Evolutionary conservation across 306 rosid species (phyloP), one percentile per base, ranked within the genome.

Genomic region (Vigna trinervia): DNA sequence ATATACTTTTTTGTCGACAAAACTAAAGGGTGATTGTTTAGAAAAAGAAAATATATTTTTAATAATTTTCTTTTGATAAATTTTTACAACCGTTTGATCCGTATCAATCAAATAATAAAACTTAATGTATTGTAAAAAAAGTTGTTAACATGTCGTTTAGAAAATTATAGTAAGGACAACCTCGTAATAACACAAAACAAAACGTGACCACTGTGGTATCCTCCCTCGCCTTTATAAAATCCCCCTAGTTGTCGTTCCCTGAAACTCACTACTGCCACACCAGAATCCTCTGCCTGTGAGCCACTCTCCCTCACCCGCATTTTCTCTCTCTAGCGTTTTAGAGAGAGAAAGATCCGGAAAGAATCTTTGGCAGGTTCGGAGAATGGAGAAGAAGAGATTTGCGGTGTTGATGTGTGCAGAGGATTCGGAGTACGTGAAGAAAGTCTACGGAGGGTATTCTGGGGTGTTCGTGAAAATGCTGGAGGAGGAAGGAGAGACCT

Each of bases 381-480:
- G 46, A 9, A 41, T 74, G 76, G 80, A 19, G 51, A 39, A 83
- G 79, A 86, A 46, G 78, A 81, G 89, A 12, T 94, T 83, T 5
- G 96, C 83, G 1, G 83, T 94, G 70, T 84, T 94, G 70, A 57
- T 86, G 50, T 94, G 98, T 22, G 97, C 96, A 0, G 96, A 94
- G 63, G 98, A 94, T 75, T 71, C 97, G 3, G 98, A 94, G 13
- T 90, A 89, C 48, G 91, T 89, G 85, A 88, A 63, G 85, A 90
- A 88, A 77, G 71, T 48, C 82, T 74, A 92, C 79, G 98, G 97
- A 69, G 97, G 98, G 51, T 94, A 89, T 64, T 88, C 84, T 76
- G 97, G 91, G 77, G 96, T 92, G 0, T 94, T 89, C 46, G 36
- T 75, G 69, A 81, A 48, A 90, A 89, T 94, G 98, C 87, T 94